Evolutionary conservation across 2,329 filamentous ascomycete genomes (phyloP).

Genomic region (Gaeumannomyces sp.): DNA sequence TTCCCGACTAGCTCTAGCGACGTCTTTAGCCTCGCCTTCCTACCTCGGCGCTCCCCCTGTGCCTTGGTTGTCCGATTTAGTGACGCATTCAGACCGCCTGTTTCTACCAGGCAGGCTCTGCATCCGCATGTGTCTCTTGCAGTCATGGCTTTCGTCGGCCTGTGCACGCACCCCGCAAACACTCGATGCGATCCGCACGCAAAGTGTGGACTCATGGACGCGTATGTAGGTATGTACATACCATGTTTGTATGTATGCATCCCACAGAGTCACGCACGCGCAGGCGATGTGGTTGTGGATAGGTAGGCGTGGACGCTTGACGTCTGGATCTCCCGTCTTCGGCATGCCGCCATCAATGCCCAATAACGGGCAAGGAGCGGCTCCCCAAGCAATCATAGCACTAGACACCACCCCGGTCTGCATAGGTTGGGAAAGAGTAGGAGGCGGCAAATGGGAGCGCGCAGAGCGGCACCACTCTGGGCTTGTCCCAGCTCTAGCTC

Average conservation of each 20-base stretch:
- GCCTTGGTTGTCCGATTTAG: too few species aligned
- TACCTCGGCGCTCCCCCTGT: not conserved
- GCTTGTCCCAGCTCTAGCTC: too few species aligned
- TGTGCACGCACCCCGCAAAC: not conserved
- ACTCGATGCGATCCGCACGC: not conserved
- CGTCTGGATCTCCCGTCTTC: not conserved
- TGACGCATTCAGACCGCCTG: not conserved
- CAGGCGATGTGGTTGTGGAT: not conserved
- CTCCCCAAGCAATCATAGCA: too few species aligned
- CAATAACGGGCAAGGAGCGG: not conserved
- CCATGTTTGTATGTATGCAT: not conserved
- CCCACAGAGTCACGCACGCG: not conserved
- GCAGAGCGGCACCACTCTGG: too few species aligned
- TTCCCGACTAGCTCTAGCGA: not conserved
- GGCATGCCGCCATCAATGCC: not conserved
- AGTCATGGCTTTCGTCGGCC: not conserved
- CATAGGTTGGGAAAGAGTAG: not conserved
- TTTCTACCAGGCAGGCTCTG: not conserved
- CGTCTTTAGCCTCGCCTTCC: not conserved
- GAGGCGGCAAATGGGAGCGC: not conserved
- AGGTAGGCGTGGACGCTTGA: not conserved
- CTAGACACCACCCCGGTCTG: not conserved
- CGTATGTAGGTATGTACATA: not conserved
- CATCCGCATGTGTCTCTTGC: not conserved
- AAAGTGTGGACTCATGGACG: not conserved